Evolutionary conservation across 2,329 filamentous ascomycete genomes (phyloP).

Genomic region (Ophiostoma tasmaniense): DNA sequence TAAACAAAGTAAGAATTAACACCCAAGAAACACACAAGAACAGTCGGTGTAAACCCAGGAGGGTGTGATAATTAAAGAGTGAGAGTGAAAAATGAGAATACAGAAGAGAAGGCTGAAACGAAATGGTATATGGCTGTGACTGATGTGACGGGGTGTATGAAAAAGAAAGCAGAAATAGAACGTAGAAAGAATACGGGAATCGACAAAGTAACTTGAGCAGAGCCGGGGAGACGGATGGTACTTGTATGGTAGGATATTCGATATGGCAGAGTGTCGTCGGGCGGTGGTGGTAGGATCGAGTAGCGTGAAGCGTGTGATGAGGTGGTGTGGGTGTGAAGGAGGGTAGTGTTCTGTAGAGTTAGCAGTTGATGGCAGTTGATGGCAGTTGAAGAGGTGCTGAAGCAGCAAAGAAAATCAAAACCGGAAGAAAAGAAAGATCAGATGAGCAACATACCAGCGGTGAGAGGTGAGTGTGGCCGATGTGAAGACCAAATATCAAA

Average conservation of each 20-base stretch:
- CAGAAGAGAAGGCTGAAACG: neutral
- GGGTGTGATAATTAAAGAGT: conserved; percentile 1
- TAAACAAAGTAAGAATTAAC: neutral
- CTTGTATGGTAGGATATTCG: neutral
- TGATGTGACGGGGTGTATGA: neutral
- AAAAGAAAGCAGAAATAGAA: neutral
- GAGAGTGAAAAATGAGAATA: neutral
- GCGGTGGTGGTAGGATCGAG: neutral
- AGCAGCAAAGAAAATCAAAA: too few relatives aligned
- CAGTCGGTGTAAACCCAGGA: neutral
- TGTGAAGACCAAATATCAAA: neutral
- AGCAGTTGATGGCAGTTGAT: neutral
- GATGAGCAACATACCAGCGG: neutral
- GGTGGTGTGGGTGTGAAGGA: neutral
- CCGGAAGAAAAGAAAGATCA: neutral
- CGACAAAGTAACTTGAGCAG: neutral
- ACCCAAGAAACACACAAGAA: neutral
- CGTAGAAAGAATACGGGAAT: neutral
- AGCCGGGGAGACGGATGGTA: neutral
- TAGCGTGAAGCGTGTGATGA: neutral
- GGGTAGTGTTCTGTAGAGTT: neutral
- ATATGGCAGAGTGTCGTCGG: neutral
- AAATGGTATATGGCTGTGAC: neutral
- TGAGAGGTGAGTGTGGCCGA: neutral
- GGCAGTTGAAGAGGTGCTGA: neutral